Evolutionary conservation across 371 early-diverging fungal genomes (phyloP).

Genomic region (Capniomyces stellatus): DNA sequence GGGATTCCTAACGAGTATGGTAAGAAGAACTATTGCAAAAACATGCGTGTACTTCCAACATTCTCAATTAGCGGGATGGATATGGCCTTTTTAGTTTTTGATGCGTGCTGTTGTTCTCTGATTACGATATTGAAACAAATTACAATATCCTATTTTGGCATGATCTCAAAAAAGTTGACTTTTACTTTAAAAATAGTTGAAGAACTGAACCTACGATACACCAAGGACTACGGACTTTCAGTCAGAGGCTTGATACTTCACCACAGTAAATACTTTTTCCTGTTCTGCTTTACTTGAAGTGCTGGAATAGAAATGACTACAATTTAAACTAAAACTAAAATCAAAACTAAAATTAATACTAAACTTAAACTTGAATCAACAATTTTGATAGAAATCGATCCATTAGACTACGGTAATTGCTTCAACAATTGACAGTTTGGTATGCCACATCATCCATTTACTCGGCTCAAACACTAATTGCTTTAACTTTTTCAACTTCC

Average conservation of each 20-base stretch:
- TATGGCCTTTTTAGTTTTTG: no score
- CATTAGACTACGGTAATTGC: slow-evolving; percentile 26
- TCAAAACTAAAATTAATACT: not conserved
- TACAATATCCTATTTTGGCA: not conserved
- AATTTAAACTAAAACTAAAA: no score
- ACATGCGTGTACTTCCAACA: no score
- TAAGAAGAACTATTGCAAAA: slow-evolving; percentile 14
- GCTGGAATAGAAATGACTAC: no score
- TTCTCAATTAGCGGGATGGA: no score
- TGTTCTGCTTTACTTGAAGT: no score
- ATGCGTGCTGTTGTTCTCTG: no score
- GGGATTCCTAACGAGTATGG: slow-evolving; percentile 29
- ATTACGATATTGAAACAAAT: not conserved
- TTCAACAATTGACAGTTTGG: not conserved
- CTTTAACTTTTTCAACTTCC: not conserved
- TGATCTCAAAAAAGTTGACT: not conserved
- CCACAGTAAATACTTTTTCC: slow-evolving; percentile 24
- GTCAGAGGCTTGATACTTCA: slow-evolving; percentile 52
- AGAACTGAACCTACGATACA: slow-evolving; percentile 35
- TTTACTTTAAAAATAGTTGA: not conserved
- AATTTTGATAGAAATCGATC: slow-evolving; percentile 29
- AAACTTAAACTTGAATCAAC: not conserved
- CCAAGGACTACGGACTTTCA: slow-evolving; percentile 54
- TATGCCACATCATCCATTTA: not conserved
- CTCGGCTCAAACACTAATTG: not conserved